phyloP scores from a whole-genome alignment of 2,329 filamentous ascomycete genomes.

The Malbranchea zuffiana region DNA sequence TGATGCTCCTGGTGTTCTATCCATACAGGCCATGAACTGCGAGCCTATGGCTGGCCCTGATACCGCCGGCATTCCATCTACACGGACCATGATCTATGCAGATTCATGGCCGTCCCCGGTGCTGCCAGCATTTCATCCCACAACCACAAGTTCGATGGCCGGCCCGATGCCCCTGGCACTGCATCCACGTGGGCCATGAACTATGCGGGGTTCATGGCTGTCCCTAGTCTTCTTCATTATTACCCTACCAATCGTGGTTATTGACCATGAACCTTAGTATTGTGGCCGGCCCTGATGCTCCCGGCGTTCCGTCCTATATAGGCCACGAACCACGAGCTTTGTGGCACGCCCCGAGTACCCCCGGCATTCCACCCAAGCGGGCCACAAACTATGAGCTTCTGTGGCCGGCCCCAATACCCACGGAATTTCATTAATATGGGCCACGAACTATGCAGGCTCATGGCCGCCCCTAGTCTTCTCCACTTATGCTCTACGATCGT shows the following conservation, averaged over 20 bases:
- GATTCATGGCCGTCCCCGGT: too few species aligned
- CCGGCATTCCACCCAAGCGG: neutral
- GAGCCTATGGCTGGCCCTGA: too few species aligned
- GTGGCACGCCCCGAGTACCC: neutral
- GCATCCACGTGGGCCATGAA: neutral
- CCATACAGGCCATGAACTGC: conserved; percentile 2
- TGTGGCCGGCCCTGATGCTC: neutral
- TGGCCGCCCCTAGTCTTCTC: conserved; percentile 2
- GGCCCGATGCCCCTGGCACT: neutral
- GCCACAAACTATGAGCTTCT: neutral
- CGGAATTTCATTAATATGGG: neutral
- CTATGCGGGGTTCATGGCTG: too few species aligned
- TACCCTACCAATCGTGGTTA: neutral
- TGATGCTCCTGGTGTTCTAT: neutral
- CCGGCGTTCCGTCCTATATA: neutral
- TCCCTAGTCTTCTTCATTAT: conserved; percentile 1
- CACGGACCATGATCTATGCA: neutral
- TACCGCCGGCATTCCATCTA: neutral
- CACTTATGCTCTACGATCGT: neutral
- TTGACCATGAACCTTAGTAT: conserved; percentile 2
- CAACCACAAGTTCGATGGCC: too few species aligned
- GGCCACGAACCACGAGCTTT: neutral
- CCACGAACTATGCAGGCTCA: conserved; percentile 2
- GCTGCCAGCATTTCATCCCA: too few species aligned
- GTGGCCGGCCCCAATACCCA: neutral